Evolutionary conservation across 2,329 filamentous ascomycete species (phyloP), one percentile per base, ranked within the genome.

Genomic region (Aspergillus ochraceoroseus): DNA sequence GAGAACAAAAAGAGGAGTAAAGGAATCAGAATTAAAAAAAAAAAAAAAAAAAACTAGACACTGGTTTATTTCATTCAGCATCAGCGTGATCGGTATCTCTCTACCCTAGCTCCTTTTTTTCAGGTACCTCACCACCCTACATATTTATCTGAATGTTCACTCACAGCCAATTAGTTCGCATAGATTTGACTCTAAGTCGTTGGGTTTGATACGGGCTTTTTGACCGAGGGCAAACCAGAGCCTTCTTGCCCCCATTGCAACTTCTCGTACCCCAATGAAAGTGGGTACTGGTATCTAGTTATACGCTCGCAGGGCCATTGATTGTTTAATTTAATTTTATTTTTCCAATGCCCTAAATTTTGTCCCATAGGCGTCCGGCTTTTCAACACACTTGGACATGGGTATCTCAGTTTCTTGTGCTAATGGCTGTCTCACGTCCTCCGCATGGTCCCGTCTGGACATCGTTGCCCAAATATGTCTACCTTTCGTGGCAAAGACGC

Each of bases 401-500:
- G 31, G 41, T 32, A 38, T 48, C 35, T 31, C n/a, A n/a, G 29
- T 23, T 28, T 39, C 30, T 40, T 26, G 34, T 50, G 41, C 41
- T 42, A 41, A 46, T 49, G 42, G 30, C 34, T 43, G 44, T 45
- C 47, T 49, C 43, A 34, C 42, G 43, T 40, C 46, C 51, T 56
- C 54, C 56, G 53, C 55, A 51, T 45, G 48, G 49, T 57, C 52
- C 57, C 55, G 53, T 53, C 53, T 53, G 41, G 47, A 54, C 43
- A 25, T 38, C 51, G 41, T 49, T 44, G 48, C 47, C 54, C 53
- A 61, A 57, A 53, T 32, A 32, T 53, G 44, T 49, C 45, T 54
- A 41, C 43, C 30, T 32, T 38, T 50, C 48, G 59, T 62, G 59
- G 58, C 57, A 57, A 47, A 48, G 40, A 56, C 50, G 56, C 54